These are phyloP conservation scores for Salmacisia buchloeana DNA, from an alignment of 1,284 basidiomycete genomes.

Conservation along the genomic window DNA sequence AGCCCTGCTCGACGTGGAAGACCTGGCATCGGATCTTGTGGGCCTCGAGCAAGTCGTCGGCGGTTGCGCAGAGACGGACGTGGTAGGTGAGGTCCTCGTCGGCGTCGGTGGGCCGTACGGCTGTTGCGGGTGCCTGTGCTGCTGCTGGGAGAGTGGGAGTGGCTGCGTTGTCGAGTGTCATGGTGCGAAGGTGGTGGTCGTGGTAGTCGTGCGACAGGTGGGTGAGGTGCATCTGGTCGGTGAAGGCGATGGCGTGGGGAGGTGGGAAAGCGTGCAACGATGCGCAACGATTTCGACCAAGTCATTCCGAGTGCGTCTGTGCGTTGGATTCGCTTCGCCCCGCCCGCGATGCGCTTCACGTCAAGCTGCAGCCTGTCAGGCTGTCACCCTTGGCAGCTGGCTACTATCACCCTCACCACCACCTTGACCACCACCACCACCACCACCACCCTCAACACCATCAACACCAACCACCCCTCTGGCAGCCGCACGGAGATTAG, in stretches of 20 bases:
- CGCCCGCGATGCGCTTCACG: too few relatives aligned
- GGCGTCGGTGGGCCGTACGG: too few relatives aligned
- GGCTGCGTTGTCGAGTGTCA: too few relatives aligned
- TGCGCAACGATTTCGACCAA: too few relatives aligned
- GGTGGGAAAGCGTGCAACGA: too few relatives aligned
- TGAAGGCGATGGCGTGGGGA: too few relatives aligned
- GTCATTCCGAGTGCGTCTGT: too few relatives aligned
- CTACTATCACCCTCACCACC: too few relatives aligned
- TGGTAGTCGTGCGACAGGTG: background rate
- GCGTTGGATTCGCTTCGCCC: too few relatives aligned
- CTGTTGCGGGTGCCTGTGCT: background rate
- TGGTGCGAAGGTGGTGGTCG: background rate
- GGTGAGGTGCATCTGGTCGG: background rate
- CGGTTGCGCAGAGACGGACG: slow-evolving; percentile 8
- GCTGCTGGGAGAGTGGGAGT: background rate
- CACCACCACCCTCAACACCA: background rate
- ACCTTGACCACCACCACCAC: background rate
- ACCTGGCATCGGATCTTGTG: slow-evolving; percentile 8
- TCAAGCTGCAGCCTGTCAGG: too few relatives aligned
- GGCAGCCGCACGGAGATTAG: too few relatives aligned
- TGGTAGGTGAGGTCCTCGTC: background rate
- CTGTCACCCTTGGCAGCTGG: too few relatives aligned
- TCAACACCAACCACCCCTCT: background rate
- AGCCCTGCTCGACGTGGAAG: slow-evolving; percentile 13
- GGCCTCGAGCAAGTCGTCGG: background rate